A percentile compares a stretch with the other conserved stretches of the same genome.
phyloP scores from a whole-genome alignment of 495 filamentous ascomycete species.

The Gamarada debralockiae region DNA sequence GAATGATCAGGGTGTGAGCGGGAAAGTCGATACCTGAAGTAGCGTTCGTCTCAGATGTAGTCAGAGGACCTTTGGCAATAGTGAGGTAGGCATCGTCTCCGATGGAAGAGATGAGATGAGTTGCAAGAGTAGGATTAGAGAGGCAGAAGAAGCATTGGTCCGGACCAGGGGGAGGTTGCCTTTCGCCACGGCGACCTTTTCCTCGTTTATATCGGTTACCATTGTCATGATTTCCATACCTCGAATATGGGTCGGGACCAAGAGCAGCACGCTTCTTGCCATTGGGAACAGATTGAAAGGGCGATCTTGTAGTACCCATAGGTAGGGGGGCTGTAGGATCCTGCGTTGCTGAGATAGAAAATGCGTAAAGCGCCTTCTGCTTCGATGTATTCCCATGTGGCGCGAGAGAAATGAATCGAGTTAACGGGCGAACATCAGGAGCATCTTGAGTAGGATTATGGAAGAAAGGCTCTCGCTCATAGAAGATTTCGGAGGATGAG shows the following conservation, averaged over 20 bases:
- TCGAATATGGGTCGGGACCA: constrained; percentile 52
- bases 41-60: constrained; percentile 60
- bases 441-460: constrained; percentile 54
- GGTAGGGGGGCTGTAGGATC: constrained; percentile 56
- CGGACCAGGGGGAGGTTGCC: constrained; percentile 60
- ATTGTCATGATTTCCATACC: constrained; percentile 46
- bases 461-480: constrained; percentile 91
- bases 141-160: constrained; percentile 93
- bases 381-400: constrained; percentile 67
- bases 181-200: constrained; percentile 37
- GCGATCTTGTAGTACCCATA: constrained; percentile 64
- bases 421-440: constrained; percentile 54
- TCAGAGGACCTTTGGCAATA: constrained; percentile 86
- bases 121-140: constrained; percentile 73
- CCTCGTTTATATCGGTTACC: constrained; percentile 41
- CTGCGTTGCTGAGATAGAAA: constrained; percentile 64
- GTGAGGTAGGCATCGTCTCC: constrained; percentile 83
- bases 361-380: constrained; percentile 88
- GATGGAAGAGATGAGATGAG: constrained; percentile 85
- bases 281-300: constrained; percentile 44
- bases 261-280: constrained; percentile 57
- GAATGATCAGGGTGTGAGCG: constrained; percentile 86
- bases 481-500: constrained; percentile 67
- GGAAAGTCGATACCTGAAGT: constrained; percentile 63
- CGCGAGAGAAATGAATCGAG: constrained; percentile 85